Evolutionary conservation across 2,329 filamentous ascomycete species (phyloP).

Genomic region (Penicillium verrucosum): DNA sequence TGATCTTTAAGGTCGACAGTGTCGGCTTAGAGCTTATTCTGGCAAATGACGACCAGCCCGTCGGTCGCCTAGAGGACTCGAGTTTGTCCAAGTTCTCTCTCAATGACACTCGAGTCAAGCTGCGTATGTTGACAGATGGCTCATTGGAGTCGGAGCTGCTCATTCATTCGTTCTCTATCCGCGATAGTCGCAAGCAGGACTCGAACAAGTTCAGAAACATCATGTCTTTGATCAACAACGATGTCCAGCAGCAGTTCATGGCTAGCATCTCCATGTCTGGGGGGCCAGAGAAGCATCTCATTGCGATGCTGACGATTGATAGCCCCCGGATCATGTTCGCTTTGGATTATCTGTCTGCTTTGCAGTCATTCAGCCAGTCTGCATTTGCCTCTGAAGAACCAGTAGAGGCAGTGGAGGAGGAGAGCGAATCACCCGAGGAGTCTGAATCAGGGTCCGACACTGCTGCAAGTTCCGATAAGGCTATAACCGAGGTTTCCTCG

Average conservation of each 20-base stretch:
- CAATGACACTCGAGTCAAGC: constrained; percentile 86
- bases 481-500: constrained; percentile 21
- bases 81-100: constrained; percentile 93
- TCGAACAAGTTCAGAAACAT: constrained; percentile 97
- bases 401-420: constrained; percentile 30
- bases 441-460: constrained; percentile 35
- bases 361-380: constrained; percentile 76
- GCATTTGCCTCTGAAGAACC: constrained; percentile 59
- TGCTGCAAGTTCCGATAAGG: constrained; percentile 27
- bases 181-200: constrained; percentile 82
- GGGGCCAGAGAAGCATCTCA: constrained; percentile 73
- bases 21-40: constrained; percentile 85
- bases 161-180: constrained; percentile 90
- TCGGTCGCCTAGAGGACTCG: constrained; percentile 72
- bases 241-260: constrained; percentile 94
- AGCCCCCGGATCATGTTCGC: constrained; percentile 94
- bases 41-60: constrained; percentile 69
- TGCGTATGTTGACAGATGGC: constrained; percentile 87
- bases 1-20: constrained; percentile 83
- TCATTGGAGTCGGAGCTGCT: constrained; percentile 90
- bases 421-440: constrained; percentile 36
- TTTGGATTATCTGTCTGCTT: constrained; percentile 87
- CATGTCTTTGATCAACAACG: constrained; percentile 94
- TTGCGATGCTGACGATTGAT: constrained; percentile 89
- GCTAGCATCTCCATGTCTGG: constrained; percentile 91